A percentile compares a stretch with the other conserved stretches of the same genome.
Conservation (phyloP, 1,284 basidiomycete species). For the Moniliophthora roreri region DNA sequence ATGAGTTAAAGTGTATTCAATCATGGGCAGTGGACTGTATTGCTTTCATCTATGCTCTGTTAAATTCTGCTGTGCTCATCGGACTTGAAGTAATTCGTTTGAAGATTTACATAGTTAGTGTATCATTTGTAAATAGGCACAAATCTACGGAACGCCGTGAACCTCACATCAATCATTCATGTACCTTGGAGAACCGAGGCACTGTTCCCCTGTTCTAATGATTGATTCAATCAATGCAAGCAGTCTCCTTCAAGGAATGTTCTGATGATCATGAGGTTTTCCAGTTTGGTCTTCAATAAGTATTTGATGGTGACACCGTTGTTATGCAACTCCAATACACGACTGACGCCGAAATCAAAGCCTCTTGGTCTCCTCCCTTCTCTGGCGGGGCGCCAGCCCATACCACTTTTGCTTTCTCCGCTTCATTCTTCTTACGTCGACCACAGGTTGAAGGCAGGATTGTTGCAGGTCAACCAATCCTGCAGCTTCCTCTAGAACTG, state of each 20-base stretch:
- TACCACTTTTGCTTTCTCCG: not conserved
- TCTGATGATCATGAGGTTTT: slow-evolving; percentile 2
- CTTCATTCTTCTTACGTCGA: not conserved
- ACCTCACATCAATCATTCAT: too few relatives aligned
- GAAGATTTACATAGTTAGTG: too few relatives aligned
- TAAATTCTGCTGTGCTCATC: not conserved
- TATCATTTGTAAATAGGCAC: too few relatives aligned
- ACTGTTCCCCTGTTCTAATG: too few relatives aligned
- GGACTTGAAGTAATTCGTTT: too few relatives aligned
- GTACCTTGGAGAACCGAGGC: too few relatives aligned
- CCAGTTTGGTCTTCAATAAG: slow-evolving; percentile 7
- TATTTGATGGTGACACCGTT: too few relatives aligned
- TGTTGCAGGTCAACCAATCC: slow-evolving; percentile 4
- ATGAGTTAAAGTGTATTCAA: slow-evolving; percentile 8
- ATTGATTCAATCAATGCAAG: too few relatives aligned
- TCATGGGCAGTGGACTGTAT: not conserved
- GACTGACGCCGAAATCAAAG: too few relatives aligned
- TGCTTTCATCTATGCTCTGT: slow-evolving; percentile 7
- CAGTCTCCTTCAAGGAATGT: not conserved
- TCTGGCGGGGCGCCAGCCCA: not conserved
- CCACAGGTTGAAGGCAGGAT: not conserved
- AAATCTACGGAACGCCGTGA: too few relatives aligned
- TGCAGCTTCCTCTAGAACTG: not conserved
- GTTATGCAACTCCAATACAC: too few relatives aligned
- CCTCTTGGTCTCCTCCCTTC: too few relatives aligned